Evolutionary conservation across 345 rosid genomes (phyloP).

Genomic region (Microcos paniculata): DNA sequence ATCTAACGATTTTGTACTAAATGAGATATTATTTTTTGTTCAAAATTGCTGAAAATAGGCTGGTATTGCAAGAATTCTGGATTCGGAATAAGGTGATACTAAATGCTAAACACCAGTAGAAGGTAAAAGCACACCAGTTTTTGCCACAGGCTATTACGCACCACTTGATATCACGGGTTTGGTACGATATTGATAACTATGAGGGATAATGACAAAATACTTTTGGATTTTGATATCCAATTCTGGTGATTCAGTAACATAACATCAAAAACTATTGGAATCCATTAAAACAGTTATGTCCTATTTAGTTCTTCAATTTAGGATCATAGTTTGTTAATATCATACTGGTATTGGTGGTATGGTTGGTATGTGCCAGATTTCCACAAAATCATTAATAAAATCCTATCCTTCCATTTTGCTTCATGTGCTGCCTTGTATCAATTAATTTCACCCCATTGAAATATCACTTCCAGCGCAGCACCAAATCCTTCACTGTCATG

Average conservation of each 20-base stretch:
- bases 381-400: not conserved
- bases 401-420: not conserved
- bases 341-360: not conserved
- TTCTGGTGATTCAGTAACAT: not conserved
- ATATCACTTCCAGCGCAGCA: not conserved
- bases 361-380: not conserved
- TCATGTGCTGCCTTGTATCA: not conserved
- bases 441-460: not conserved
- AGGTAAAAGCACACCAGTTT: not conserved
- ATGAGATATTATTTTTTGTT: not conserved
- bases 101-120: not conserved
- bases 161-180: not conserved
- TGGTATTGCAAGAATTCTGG: not conserved
- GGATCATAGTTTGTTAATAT: not conserved
- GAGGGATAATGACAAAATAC: not conserved
- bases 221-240: not conserved
- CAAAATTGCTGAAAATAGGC: not conserved
- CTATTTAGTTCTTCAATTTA: not conserved
- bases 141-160: not conserved
- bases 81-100: not conserved
- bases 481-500: not conserved
- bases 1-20: not conserved
- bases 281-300: not conserved
- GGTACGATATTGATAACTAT: not conserved
- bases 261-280: not conserved